A percentile compares a stretch with the other conserved stretches of the same genome.
phyloP scores from a whole-genome alignment of 2,329 filamentous ascomycete genomes.

The Aspergillus niger region DNA sequence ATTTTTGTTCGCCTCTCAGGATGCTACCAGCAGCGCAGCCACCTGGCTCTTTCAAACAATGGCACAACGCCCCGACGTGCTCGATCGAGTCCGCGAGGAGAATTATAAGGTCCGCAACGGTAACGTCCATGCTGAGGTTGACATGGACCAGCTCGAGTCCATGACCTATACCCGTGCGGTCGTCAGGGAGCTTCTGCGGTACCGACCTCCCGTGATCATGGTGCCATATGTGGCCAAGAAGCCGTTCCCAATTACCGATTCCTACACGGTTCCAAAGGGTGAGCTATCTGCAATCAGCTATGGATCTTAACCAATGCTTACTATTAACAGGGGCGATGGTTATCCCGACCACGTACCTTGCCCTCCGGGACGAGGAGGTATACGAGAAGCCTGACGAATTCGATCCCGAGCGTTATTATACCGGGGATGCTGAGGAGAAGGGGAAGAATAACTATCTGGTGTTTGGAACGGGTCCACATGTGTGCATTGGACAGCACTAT shows the following conservation, averaged over 20 bases:
- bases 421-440: conserved; percentile 53
- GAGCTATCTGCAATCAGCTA: conserved; percentile 39
- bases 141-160: conserved; percentile 35
- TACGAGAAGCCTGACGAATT: conserved; percentile 53
- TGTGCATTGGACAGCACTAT: conserved; percentile 54
- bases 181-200: conserved; percentile 56
- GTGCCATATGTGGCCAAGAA: conserved; percentile 56
- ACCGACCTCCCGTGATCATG: conserved; percentile 57
- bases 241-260: conserved; percentile 50
- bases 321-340: conserved; percentile 22
- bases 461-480: conserved; percentile 55
- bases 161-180: conserved; percentile 57
- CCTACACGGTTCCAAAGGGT: conserved; percentile 53
- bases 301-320: neutral
- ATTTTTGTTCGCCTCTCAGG: conserved; percentile 57
- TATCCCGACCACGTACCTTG: conserved; percentile 55
- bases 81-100: conserved; percentile 50
- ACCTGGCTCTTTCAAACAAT: conserved; percentile 57
- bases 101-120: conserved; percentile 50
- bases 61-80: conserved; percentile 54
- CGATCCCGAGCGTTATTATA: conserved; percentile 56
- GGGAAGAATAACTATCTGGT: conserved; percentile 57
- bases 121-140: conserved; percentile 45
- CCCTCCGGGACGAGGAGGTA: conserved; percentile 52
- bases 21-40: conserved; percentile 56